Percentiles rank a stretch among this genome's conserved stretches.
phyloP scores from a whole-genome alignment of 257 asterid genomes.

The Primulina eburnea region DNA sequence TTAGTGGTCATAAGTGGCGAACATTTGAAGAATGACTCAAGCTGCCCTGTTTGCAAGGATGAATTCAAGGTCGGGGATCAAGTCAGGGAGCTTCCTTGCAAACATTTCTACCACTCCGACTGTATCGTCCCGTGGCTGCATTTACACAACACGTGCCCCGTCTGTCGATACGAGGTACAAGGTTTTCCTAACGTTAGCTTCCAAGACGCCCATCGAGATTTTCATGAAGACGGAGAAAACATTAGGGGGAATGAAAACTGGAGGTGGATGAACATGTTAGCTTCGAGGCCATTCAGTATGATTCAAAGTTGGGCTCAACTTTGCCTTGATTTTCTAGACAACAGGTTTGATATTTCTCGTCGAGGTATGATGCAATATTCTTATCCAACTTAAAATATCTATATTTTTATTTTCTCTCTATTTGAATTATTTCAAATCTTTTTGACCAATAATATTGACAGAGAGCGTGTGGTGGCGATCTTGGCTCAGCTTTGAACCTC shows the following conservation, averaged over 20 bases:
- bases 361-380: conserved; percentile 36
- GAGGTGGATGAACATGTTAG: conserved; percentile 52
- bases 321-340: conserved; percentile 41
- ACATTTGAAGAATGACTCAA: conserved; percentile 40
- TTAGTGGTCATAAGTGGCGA: conserved; percentile 35
- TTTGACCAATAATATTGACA: background rate
- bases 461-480: background rate
- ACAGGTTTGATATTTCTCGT: conserved; percentile 27
- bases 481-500: background rate
- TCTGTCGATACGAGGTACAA: conserved; percentile 60
- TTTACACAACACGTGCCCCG: conserved; percentile 73
- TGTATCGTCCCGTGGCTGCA: conserved; percentile 85
- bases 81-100: conserved; percentile 77
- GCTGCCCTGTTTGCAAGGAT: conserved; percentile 83
- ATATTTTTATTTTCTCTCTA: too few relatives aligned
- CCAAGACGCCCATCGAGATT: conserved; percentile 23
- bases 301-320: conserved; percentile 44
- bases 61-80: conserved; percentile 62
- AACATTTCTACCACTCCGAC: conserved; percentile 67
- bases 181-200: conserved; percentile 30
- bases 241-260: conserved; percentile 25
- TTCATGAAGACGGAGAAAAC: conserved; percentile 25
- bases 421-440: background rate
- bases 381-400: too few relatives aligned
- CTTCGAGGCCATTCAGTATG: conserved; percentile 63